Base-by-base conservation (phyloP, 495 filamentous ascomycete genomes). In the Cairneyella variabilis region DNA sequence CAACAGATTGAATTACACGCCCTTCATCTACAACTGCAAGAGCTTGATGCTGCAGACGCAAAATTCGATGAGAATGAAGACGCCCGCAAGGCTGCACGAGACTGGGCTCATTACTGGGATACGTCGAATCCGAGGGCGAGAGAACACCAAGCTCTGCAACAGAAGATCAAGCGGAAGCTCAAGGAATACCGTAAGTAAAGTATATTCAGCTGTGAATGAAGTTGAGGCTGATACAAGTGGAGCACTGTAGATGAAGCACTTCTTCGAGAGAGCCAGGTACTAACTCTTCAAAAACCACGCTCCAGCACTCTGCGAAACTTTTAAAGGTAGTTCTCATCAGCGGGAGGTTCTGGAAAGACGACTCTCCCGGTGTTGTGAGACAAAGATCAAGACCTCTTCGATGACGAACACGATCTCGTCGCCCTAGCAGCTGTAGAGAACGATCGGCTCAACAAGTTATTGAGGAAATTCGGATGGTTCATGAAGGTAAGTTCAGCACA, bases 201-300 rank as follows among this genome's bases (percentile, higher is more conserved):
- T 34, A n/a, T n/a, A n/a, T n/a, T n/a, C n/a, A n/a, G n/a, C n/a
- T n/a, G 30, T n/a, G 30, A 34, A 34, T 34, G 30, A 34, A n/a
- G 30, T n/a, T n/a, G n/a, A n/a, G n/a, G n/a, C n/a, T n/a, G n/a
- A n/a, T n/a, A n/a, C n/a, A n/a, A n/a, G n/a, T n/a, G n/a, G n/a
- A n/a, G n/a, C n/a, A n/a, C n/a, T n/a, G 41, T 22, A 44, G 41
- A 26, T 22, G 41, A 44, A 22, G 41, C 41, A 44, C 41, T 44
- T 20, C 14, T 44, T 14, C 3, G 12, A 22, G 41, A 44, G 18
- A 21, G 22, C 14, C 41, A 44, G 21, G 41, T 44, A 22, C 41
- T 44, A 7, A 21, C 14, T 3, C 41, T 44, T 0, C 18, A 44
- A n/a, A 44, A 44, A 21, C 41, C 41, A 22, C 12, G 16, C 16